Evolutionary conservation across 306 rosid genomes (phyloP), one percentile per base, ranked within the genome.

Genomic region (Pueraria montana): DNA sequence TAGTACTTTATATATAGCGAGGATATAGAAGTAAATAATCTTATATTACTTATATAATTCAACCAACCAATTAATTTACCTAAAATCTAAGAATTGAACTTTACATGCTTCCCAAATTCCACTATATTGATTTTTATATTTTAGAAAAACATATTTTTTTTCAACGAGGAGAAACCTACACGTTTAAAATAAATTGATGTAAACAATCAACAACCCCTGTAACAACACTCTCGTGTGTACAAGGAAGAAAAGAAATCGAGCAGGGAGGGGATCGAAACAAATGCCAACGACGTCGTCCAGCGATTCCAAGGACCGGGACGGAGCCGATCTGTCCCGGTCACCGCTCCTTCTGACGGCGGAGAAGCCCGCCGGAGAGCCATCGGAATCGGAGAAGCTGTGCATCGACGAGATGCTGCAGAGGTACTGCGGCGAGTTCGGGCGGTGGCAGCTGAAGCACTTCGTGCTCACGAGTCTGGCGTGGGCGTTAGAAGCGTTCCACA

Each of bases 401-500:
- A 88, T 93, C 81, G 99, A 95, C 85, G 94, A 89, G 24, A 92
- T 92, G 96, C 93, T 95, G 6, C 84, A 77, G 71, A 85, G 27
- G 14, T 83, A 92, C 43, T 95, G 98, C 89, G 98, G 99, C 5
- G 97, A 91, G 90, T 93, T 93, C 50, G 99, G 99, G 32, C 70
- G 71, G 23, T 95, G 98, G 98, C 99, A 95, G 80, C 24, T 88
- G 18, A 82, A 65, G 81, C 99, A 95, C 91, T 95, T 95, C 67
- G 88, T 93, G 32, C 82, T 95, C 1, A 93, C 99, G 0, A 91
- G 86, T 81, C 84, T 95, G 55, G 99, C 99, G 0, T 95, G 98
- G 99, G 94, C 96, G 0, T 88, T 95, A 1, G 98, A 93, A 83
- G 97, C 94, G 0, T 95, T 95, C 71, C 99, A 95, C 84, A 92